Evolutionary conservation across 129 eudicot genomes (phyloP).

Genomic region (Tagetes patula): DNA sequence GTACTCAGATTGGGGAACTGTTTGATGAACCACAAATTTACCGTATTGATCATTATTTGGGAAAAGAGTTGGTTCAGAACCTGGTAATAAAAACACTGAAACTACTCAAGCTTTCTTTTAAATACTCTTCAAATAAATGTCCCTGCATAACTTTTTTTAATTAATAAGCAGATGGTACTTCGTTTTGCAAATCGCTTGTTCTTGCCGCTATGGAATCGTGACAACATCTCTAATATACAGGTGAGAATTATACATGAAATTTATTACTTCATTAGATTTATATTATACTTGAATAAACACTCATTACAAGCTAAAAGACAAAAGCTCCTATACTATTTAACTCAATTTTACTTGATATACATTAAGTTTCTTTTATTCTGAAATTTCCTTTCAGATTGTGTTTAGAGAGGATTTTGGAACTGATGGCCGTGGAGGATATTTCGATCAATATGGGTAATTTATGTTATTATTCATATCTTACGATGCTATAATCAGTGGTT

Average conservation of each 20-base stretch:
- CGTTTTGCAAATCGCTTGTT: slow-evolving; percentile 99
- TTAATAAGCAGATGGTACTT: slow-evolving; percentile 79
- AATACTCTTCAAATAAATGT: background rate
- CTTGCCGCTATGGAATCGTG: slow-evolving; percentile 96
- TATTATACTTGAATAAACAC: background rate
- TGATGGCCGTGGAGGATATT: slow-evolving; percentile 99
- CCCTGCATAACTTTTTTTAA: background rate
- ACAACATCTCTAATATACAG: slow-evolving; percentile 88
- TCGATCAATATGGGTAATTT: slow-evolving; percentile 93
- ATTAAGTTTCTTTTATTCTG: background rate
- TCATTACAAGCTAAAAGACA: too few species aligned
- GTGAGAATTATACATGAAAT: slow-evolving; percentile 33
- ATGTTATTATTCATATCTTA: background rate
- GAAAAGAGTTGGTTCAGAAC: slow-evolving; percentile 97
- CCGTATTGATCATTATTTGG: slow-evolving; percentile 98
- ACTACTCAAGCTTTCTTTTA: background rate
- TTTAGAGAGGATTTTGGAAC: slow-evolving; percentile 99
- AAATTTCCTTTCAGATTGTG: slow-evolving; percentile 65
- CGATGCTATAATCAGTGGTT: background rate
- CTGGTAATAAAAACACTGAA: slow-evolving; percentile 48
- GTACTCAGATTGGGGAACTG: slow-evolving; percentile 87
- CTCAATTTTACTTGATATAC: too few species aligned
- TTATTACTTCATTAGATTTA: background rate
- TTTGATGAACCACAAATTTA: slow-evolving; percentile 93
- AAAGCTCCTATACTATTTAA: too few species aligned